Conservation (phyloP, 306 rosid species). For the Arachis hypogaea region DNA sequence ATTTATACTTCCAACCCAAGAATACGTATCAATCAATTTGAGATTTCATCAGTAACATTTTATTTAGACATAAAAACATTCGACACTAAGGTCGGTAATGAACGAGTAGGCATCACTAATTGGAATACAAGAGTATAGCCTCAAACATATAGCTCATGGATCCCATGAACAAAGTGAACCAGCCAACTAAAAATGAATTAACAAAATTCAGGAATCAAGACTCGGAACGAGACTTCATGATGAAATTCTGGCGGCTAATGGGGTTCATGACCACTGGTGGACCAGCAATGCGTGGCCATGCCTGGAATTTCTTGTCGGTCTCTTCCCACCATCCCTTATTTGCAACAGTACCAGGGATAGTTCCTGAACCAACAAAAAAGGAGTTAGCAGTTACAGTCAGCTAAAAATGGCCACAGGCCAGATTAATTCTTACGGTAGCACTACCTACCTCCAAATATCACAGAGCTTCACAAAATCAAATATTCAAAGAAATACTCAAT, state of each 20-base stretch:
- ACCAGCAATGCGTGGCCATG: conserved; percentile 93
- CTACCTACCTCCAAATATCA: conserved; percentile 71
- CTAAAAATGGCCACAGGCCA: conserved; percentile 3
- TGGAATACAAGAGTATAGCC: conserved; percentile 33
- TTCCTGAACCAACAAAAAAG: conserved; percentile 53
- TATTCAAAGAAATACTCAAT: too few relatives aligned
- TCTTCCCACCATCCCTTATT: conserved; percentile 78
- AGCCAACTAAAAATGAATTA: conserved; percentile 35
- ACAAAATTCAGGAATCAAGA: conserved; percentile 38
- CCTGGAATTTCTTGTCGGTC: conserved; percentile 87
- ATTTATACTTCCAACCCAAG: conserved; percentile 14
- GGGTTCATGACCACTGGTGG: conserved; percentile 85
- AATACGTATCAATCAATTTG: conserved; percentile 18
- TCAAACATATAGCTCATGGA: conserved; percentile 36
- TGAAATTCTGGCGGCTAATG: conserved; percentile 74
- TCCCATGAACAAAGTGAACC: conserved; percentile 25
- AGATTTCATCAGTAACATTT: conserved; percentile 32
- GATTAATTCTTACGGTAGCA: conserved; percentile 15
- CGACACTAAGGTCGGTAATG: conserved; percentile 1
- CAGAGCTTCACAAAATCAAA: too few relatives aligned
- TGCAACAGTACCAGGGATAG: conserved; percentile 65
- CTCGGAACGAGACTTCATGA: conserved; percentile 59
- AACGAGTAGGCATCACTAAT: conserved; percentile 13
- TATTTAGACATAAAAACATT: conserved; percentile 39
- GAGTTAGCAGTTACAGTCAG: conserved; percentile 24